A percentile compares a stretch with the other conserved stretches of the same genome.
Evolutionary conservation across 306 rosid genomes (phyloP).

Genomic region (Vicia villosa): DNA sequence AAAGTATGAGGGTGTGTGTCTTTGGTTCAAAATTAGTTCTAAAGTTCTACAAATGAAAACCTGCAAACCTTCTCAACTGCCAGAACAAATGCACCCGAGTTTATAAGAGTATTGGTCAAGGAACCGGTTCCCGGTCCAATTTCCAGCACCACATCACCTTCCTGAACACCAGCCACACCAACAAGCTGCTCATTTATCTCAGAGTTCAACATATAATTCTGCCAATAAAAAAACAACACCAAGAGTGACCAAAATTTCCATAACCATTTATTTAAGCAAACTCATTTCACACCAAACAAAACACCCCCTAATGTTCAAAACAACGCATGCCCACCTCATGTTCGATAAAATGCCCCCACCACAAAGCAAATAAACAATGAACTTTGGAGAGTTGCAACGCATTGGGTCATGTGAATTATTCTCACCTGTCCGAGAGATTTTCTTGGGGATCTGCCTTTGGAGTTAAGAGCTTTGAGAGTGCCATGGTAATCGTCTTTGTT

Average conservation of each 20-base stretch:
- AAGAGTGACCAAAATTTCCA: background rate
- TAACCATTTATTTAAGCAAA: background rate
- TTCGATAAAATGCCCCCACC: slow-evolving; percentile 36
- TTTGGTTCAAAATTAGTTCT: background rate
- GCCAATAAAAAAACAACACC: slow-evolving; percentile 46
- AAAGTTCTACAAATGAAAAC: slow-evolving; percentile 25
- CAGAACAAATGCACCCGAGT: slow-evolving; percentile 72
- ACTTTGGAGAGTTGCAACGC: background rate
- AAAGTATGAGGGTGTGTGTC: slow-evolving; percentile 12
- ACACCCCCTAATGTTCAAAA: background rate
- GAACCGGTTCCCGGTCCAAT: slow-evolving; percentile 98
- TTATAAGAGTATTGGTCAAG: slow-evolving; percentile 73
- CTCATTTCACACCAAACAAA: background rate
- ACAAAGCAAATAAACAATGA: background rate
- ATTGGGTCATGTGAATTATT: background rate
- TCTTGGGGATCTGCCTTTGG: slow-evolving; percentile 81
- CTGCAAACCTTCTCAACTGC: slow-evolving; percentile 82
- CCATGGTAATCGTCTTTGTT: slow-evolving; percentile 67
- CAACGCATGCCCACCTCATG: slow-evolving; percentile 17
- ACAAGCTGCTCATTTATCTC: slow-evolving; percentile 76
- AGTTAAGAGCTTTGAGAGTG: slow-evolving; percentile 84
- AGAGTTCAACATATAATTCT: slow-evolving; percentile 87
- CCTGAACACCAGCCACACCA: slow-evolving; percentile 57
- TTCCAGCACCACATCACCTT: slow-evolving; percentile 80
- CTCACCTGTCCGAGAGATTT: slow-evolving; percentile 90